Base-by-base conservation (phyloP, 1,139 yeast species). In the Suhomyces bolitotheri region DNA sequence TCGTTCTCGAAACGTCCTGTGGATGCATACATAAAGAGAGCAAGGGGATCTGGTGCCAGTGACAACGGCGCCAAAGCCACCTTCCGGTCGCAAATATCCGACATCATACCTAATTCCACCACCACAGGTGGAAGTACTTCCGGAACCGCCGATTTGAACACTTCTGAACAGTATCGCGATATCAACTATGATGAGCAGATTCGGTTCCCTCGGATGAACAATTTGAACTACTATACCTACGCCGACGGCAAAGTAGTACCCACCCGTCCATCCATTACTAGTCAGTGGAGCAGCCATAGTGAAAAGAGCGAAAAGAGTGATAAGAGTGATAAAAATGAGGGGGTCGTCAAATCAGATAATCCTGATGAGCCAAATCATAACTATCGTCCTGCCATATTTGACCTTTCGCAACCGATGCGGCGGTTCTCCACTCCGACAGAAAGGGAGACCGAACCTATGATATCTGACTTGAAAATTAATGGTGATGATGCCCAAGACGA, bases 171-270 rank as follows among this genome's bases (percentile, higher is more conserved):
- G 13, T 27, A 32, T 29, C 56, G 56, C 31, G 59, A 61, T 31
- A 51, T 66, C 34, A 64, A 69, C 46, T 67, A 68, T 42, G 69
- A 69, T 40, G 71, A 70, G 41, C 72, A 66, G 45, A 70, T 70
- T 29, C 47, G 75, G 41, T 72, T 71, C 17, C 76, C 75, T 4
- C 47, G 74, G 25, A 66, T 69, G 62, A 56, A 55, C 26, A 57
- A 49, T 44, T 47, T 55, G 39, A 55, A 51, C 36, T 56, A 53
- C 34, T 61, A 58, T 39, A 56, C 66, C 0, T 56, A 58, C 32
- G 33, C 36, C 11, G 35, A 37, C 8, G 29, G 34, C n/a, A 41
- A 39, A 11, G 22, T 26, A 2, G 22, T 43, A 39, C 12, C 40
- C 4, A 19, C 31, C 7, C 34, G 36, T 6, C 38, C 41, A 7